Conservation (phyloP, 208 protist genomes). For the Balamuthia mandrillaris region DNA sequence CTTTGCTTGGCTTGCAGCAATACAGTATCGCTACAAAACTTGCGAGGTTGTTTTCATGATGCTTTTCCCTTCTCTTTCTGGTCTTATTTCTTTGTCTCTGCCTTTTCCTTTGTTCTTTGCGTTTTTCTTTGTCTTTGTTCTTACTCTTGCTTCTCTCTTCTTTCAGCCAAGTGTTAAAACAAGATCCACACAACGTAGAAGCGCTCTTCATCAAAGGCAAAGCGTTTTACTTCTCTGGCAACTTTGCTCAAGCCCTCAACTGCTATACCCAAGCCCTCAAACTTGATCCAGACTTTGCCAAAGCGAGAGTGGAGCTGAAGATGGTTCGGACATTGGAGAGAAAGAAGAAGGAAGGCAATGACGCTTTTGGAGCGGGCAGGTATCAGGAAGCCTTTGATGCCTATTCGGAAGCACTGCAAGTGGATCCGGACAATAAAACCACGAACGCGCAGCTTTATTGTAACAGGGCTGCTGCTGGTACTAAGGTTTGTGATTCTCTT, state of each 20-base stretch:
- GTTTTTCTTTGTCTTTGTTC: not conserved
- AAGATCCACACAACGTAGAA: conserved; percentile 49
- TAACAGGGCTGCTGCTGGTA: conserved; percentile 47
- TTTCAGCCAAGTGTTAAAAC: conserved; percentile 37
- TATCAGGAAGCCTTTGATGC: conserved; percentile 41
- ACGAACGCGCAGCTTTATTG: conserved; percentile 44
- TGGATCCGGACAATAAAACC: conserved; percentile 45
- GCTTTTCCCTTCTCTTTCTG: no score
- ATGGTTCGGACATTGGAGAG: not conserved
- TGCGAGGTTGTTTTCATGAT: no score
- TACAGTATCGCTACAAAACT: conserved; percentile 40
- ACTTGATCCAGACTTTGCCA: conserved; percentile 51
- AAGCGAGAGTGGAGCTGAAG: conserved; percentile 45
- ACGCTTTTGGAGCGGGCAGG: conserved; percentile 43
- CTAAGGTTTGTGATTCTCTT: conserved; percentile 43
- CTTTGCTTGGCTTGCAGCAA: conserved; percentile 37
- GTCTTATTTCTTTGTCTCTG: no score
- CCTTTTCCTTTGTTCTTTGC: no score
- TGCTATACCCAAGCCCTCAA: conserved; percentile 44
- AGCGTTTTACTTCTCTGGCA: conserved; percentile 44
- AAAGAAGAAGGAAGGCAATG: conserved; percentile 63
- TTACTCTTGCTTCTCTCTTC: conserved; percentile 10
- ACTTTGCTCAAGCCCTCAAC: conserved; percentile 18
- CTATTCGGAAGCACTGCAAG: conserved; percentile 49
- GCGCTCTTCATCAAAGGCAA: conserved; percentile 35